Evolutionary conservation across 78 protist genomes (phyloP).

Genomic region (Dictyostelium brefeldianum): DNA sequence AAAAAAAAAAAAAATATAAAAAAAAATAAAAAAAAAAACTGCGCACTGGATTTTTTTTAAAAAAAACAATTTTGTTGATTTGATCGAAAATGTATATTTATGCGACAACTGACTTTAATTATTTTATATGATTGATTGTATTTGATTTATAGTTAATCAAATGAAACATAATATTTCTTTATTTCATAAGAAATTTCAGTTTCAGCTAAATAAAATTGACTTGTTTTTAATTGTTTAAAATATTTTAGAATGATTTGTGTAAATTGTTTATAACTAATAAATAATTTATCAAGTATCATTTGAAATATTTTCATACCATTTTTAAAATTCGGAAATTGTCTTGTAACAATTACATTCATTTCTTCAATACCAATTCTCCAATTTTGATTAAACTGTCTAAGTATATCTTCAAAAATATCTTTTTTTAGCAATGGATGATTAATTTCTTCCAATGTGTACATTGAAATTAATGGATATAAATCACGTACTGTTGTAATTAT

Average conservation of each 20-base stretch:
- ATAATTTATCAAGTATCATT: conserved; percentile 51
- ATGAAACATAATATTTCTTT: conserved; percentile 68
- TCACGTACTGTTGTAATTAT: conserved; percentile 20
- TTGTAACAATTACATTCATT: conserved; percentile 51
- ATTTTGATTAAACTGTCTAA: conserved; percentile 36
- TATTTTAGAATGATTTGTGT: conserved; percentile 58
- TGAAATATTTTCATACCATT: conserved; percentile 69
- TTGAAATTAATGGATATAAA: conserved; percentile 35
- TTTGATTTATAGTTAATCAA: too few species aligned
- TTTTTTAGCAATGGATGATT: conserved; percentile 40
- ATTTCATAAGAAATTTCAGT: conserved; percentile 76
- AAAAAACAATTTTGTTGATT: too few species aligned
- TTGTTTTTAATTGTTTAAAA: conserved; percentile 56
- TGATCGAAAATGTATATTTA: too few species aligned
- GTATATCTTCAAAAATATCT: conserved; percentile 24
- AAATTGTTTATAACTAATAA: conserved; percentile 41
- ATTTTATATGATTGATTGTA: too few species aligned
- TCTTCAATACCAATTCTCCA: conserved; percentile 76
- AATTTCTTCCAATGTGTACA: conserved; percentile 56
- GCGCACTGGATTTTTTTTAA: too few species aligned
- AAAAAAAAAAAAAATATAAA: too few species aligned
- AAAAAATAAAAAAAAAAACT: too few species aligned
- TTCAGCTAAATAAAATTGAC: conserved; percentile 32
- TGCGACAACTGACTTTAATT: too few species aligned
- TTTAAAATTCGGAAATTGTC: conserved; percentile 55